Evolutionary conservation across 257 asterid genomes (phyloP).

Genomic region (Lithospermum erythrorhizon): DNA sequence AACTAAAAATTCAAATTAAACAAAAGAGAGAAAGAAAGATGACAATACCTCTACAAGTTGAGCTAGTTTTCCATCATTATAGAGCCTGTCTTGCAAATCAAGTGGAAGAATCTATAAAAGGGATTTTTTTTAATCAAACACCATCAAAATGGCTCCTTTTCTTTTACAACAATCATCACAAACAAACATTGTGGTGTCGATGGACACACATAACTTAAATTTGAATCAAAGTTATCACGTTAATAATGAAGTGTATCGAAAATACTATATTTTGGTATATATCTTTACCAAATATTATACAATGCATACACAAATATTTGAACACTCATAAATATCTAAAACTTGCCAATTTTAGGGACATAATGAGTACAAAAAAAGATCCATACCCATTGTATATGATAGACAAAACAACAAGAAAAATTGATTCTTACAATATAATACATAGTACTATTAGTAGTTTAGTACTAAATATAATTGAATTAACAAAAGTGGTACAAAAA

Average conservation of each 20-base stretch:
- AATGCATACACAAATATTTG: no score
- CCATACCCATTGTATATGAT: no score
- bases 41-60: constrained; percentile 51
- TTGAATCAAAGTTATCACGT: no score
- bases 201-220: no score
- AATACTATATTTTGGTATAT: no score
- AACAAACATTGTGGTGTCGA: no score
- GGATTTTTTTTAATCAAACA: neutral
- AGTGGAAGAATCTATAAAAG: constrained; percentile 50
- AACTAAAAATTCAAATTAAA: neutral
- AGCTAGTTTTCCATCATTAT: constrained; percentile 28
- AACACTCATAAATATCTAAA: no score
- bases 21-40: neutral
- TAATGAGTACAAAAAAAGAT: neutral
- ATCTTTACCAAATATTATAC: no score
- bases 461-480: no score
- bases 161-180: neutral
- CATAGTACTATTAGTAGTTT: no score
- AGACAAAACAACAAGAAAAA: neutral
- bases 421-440: neutral
- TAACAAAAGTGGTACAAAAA: neutral
- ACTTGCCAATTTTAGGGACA: no score
- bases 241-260: no score
- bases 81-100: constrained; percentile 44
- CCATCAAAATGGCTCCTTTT: neutral